Evolutionary conservation across 2,329 filamentous ascomycete species (phyloP), one percentile per base, ranked within the genome.

Genomic region (Gnomoniopsis sp.): DNA sequence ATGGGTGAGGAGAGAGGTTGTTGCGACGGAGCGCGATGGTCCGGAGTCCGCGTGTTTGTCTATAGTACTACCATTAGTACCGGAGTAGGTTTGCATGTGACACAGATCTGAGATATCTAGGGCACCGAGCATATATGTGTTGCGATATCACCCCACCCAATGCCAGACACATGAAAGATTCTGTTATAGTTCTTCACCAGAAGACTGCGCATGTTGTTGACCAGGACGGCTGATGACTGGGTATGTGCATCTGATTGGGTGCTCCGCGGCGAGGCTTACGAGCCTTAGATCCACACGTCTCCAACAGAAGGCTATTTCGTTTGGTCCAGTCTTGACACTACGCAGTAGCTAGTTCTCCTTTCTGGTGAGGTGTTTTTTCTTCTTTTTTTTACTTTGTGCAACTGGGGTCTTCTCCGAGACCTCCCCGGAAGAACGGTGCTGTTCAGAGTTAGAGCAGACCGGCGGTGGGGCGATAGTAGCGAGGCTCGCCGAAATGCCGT

Each of bases 401-500:
- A 15, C 36, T 12, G 2, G 36, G 7, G 36, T 11, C 36, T 41
- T 41, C 36, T 41, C 36, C 4, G 8, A 30, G 4, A 30, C 26
- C 26, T 8, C 8, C 26, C 26, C 26, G 26, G 26, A 30, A 30
- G 26, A 30, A 4, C 26, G 4, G 26, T 30, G 4, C 26, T 30
- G 26, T 19, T 46, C n/a, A 22, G 57, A 52, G 51, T 41, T 47
- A 15, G 47, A 50, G 52, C 38, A 36, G 52, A n/a, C 47, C 34
- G 47, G 50, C 41, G 49, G 46, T 44, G 19, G 55, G 21, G 55
- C 48, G 51, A 58, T 33, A 61, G 59, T 33, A 21, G 51, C 11
- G 11, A 46, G n/a, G 19, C 43, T 53, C 17, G 51, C 30, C 43
- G 51, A 55, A 53, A 58, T 34, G 55, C 59, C 55, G 55, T 51